Base-by-base conservation (phyloP, 1,284 basidiomycete genomes). In the Trichosporon ovoides region DNA sequence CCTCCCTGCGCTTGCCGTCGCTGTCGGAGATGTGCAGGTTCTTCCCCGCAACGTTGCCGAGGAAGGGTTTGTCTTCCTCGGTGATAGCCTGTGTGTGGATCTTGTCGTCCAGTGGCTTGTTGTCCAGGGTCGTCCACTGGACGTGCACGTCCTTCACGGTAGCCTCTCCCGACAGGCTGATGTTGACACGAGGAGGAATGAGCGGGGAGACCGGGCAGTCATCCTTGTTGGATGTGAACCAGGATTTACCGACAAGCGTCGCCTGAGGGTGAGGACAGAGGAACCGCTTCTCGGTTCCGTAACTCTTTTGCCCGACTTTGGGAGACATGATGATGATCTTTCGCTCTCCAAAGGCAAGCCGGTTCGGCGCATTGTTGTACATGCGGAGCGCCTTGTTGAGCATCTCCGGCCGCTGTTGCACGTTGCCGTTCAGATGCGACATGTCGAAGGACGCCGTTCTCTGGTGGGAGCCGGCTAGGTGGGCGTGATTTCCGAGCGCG, bases 251-350 rank as follows among this genome's bases (percentile, higher is more conserved):
- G 69, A 96, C 88, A 80, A 98, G 84, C 69, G 93, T 88, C 35
- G 92, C 94, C 51, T 91, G 92, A 4, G 94, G 94, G 55, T 93
- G 94, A 2, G 95, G 95, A 71, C 93, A 96, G 14, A 98, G 83
- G 82, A 97, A 97, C 52, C 94, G 84, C 78, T 97, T 96, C 78
- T 98, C 94, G 12, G 87, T 92, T 38, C 92, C 93, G 71, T 98
- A 98, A 18, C 89, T 92, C 76, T 97, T 96, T 80, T 98, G 95
- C 3, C 91, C 95, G 38, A 97, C 92, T 72, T 89, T 92, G 73
- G 89, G 91, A 22, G 91, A 94, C 88, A 96, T 92, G 70, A 98
- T 89, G 59, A 96, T 88, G 61, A 98, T 85, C 12, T 90, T 93
- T 53, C 92, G 84, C 77, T 98, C 94, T 50, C 94, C 94, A 67